Base-by-base conservation (phyloP, 768 basidiomycete genomes). In the Boletus eberwhitei region DNA sequence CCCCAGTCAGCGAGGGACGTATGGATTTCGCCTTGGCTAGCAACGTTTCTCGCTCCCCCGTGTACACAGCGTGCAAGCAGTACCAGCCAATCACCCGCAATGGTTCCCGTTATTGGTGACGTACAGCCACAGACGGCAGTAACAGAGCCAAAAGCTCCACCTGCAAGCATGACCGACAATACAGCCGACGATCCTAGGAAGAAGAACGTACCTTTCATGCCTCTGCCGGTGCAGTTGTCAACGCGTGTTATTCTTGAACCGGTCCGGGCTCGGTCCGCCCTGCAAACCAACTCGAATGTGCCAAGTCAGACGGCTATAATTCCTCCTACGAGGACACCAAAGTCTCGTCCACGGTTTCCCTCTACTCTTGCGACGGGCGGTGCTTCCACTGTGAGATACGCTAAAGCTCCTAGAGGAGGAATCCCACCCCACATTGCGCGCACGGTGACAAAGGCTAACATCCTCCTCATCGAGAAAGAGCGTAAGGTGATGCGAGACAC, bases 401-500 rank as follows among this genome's bases (percentile, higher is more conserved):
- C 57, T 2, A 59, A 52, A 37, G 56, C 69, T 9, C 71, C 69
- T 5, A 59, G 62, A 42, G 71, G 69, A 17, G 69, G 71, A 16
- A 56, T 72, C 34, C 71, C 69, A 39, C 71, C 71, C 0, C 59
- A 64, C 24, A 53, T 70, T 26, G 71, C 71, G 14, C 60, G 68
- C n/a, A 60, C 63, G 5, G 69, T 70, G 26, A 69, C 69, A 22
- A 71, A 55, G 44, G 64, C 62, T 2, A 62, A 64, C 38, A 57
- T 62, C 29, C 53, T 72, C 12, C 59, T 59, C 17, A 46, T 48
- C 14, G 69, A 72, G 39, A 53, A 59, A 32, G 70, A 66, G 46
- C 54, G 62, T 39, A 57, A 62, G 41, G 51, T 58, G 14, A 64
- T 60, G 40, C 59, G 51, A 37, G 57, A 63, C 34, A 43, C 54